Percentiles rank a stretch among this genome's conserved stretches.
Evolutionary conservation across 352 stramenopile genomes (phyloP).

Genomic region (Globisporangium echinulatum): DNA sequence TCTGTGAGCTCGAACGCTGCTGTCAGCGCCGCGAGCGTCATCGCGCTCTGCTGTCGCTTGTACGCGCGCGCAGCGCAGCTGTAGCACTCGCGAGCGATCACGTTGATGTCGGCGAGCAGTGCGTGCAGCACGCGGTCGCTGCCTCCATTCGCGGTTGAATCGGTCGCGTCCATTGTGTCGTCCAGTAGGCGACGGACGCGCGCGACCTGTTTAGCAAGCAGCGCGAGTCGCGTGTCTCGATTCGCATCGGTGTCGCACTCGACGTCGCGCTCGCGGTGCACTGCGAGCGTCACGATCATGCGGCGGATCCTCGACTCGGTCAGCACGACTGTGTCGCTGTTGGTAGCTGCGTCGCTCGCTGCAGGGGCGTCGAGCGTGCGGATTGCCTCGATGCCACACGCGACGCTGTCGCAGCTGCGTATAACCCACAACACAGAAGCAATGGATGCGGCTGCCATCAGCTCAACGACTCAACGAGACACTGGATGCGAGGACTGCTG

Average conservation of each 20-base stretch:
- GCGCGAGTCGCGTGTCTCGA: not conserved
- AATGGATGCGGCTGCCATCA: too few relatives aligned
- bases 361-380: not conserved
- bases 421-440: too few relatives aligned
- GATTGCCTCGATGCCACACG: conserved; percentile 2
- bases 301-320: conserved; percentile 40
- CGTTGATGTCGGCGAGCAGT: conserved; percentile 50
- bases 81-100: conserved; percentile 59
- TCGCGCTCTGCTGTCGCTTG: conserved; percentile 31
- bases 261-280: conserved; percentile 7
- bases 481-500: not conserved
- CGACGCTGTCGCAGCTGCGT: conserved; percentile 16
- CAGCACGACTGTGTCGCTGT: conserved; percentile 20
- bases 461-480: too few relatives aligned
- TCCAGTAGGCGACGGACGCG: conserved; percentile 30
- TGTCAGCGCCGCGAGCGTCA: conserved; percentile 34
- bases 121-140: conserved; percentile 14
- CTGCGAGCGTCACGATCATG: conserved; percentile 29
- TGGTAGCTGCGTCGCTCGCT: conserved; percentile 9
- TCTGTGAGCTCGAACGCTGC: conserved; percentile 43
- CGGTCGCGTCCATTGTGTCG: conserved; percentile 21
- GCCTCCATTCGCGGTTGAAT: not conserved
- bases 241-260: not conserved
- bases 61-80: conserved; percentile 41
- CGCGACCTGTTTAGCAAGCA: conserved; percentile 25